A percentile compares a stretch with the other conserved stretches of the same genome.
These are phyloP conservation scores for Rachicladosporium sp. DNA, from an alignment of 2,329 filamentous ascomycete genomes.

Conservation along the genomic window DNA sequence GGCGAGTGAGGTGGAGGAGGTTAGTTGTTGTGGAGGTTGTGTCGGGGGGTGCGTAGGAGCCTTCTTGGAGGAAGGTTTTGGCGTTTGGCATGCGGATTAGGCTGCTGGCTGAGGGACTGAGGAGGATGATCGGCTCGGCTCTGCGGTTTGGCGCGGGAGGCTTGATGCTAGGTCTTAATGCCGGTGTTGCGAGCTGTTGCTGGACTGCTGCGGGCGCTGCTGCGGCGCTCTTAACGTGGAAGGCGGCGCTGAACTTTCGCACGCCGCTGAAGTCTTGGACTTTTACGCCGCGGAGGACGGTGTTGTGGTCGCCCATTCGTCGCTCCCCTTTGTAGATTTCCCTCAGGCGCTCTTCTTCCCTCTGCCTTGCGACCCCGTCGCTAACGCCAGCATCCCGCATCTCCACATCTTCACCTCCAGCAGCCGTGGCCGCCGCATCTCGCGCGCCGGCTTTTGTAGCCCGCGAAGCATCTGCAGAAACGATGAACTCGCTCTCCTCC, in stretches of 20 bases:
- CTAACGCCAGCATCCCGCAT: constrained; percentile 29
- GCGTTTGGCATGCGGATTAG: constrained; percentile 92
- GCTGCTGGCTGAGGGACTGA: constrained; percentile 90
- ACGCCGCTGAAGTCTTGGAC: constrained; percentile 86
- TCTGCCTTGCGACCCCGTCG: constrained; percentile 40
- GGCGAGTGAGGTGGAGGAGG: constrained; percentile 74
- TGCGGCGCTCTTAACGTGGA: constrained; percentile 39
- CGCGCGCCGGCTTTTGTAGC: constrained; percentile 40
- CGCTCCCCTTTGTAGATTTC: constrained; percentile 89
- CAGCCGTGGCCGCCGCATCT: constrained; percentile 30
- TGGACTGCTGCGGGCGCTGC: constrained; percentile 34
- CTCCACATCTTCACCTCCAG: constrained; percentile 22
- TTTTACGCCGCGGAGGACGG: constrained; percentile 72
- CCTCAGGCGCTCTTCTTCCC: constrained; percentile 65
- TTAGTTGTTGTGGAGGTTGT: constrained; percentile 51
- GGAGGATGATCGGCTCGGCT: constrained; percentile 80
- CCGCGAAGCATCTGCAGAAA: constrained; percentile 57
- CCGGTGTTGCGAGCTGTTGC: constrained; percentile 33
- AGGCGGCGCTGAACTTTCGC: constrained; percentile 51
- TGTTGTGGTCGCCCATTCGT: constrained; percentile 86
- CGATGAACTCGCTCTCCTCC: constrained; percentile 76
- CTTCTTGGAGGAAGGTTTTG: constrained; percentile 81
- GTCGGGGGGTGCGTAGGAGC: constrained; percentile 63
- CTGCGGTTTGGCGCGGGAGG: constrained; percentile 31
- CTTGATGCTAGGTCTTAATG: constrained; percentile 22